Evolutionary conservation across 2,329 filamentous ascomycete species (phyloP), one percentile per base, ranked within the genome.

Genomic region (Colletotrichum sp.): DNA sequence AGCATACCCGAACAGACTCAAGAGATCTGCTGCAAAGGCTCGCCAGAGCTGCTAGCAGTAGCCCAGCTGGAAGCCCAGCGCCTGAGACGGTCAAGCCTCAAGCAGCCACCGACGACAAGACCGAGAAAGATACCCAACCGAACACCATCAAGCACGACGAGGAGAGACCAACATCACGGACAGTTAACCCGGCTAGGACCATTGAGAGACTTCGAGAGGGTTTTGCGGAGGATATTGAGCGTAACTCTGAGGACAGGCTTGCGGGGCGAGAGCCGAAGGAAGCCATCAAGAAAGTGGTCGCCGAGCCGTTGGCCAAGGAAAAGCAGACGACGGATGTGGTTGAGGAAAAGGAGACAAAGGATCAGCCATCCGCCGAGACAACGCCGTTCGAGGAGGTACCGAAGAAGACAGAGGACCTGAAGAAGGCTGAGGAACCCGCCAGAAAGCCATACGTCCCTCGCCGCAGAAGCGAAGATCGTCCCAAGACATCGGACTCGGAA

Each of bases 11-110:
- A 21, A 84, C 83, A 26, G 87, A 90, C 73, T 88, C 88, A 5
- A 84, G 85, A 52, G 89, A 91, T 55, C 74, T 91, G 60, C 82
- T 91, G 66, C 87, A 87, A 75, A 86, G 86, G 69, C 83, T 92
- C 78, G 87, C 89, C 26, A 85, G 87, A 66, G 88, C 86, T 62
- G 83, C 87, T 36, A 89, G 86, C 79, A 84, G 83, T 72, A 90
- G 87, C 73, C 88, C 67, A 13, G 36, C 32, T 6, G 36, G 62
- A 24, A 64, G 62, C 28, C 55, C 88, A 26, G 81, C 84, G 4
- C 78, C 82, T 16, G 82, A 85, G 44, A 18, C 71, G 10, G 68
- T 66, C 32, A 39, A 49, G 36, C 66, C 24, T n/a, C 60, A 44
- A 15, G 36, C 36, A 18, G 6, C 34, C 15, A 16, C 18, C 12